Conservation (phyloP, 164 flowering plant species). For the Vitis cinerea region DNA sequence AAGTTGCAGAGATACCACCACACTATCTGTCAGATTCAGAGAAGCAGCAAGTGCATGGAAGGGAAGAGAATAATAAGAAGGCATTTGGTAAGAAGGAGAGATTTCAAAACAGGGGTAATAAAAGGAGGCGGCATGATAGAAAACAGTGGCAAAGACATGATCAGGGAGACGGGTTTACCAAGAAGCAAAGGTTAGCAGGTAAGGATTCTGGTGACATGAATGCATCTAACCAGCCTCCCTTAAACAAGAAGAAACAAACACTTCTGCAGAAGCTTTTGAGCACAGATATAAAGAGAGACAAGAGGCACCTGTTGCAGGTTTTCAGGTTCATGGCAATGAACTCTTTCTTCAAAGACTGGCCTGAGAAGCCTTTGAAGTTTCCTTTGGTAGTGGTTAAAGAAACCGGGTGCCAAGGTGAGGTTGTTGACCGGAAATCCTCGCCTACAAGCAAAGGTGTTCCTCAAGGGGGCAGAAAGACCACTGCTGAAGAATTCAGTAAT, state of each 20-base stretch:
- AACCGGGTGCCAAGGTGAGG: conserved; percentile 12
- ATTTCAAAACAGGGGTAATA: conserved; percentile 47
- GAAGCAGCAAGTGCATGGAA: conserved; percentile 27
- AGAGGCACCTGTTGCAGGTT: conserved; percentile 64
- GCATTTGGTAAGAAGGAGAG: conserved; percentile 31
- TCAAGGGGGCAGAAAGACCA: background rate
- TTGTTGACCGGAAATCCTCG: conserved; percentile 11
- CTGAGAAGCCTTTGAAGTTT: conserved; percentile 55
- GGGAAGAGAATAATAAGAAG: conserved; percentile 19
- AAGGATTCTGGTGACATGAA: conserved; percentile 6
- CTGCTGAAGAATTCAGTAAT: conserved; percentile 13
- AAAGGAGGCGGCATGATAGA: conserved; percentile 23
- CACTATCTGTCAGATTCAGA: conserved; percentile 59
- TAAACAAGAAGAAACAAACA: conserved; percentile 44
- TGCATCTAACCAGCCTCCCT: conserved; percentile 13
- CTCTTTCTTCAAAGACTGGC: conserved; percentile 63
- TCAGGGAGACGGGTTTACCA: conserved; percentile 26
- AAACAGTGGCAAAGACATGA: conserved; percentile 17
- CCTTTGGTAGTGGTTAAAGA: conserved; percentile 56
- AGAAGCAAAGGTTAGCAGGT: conserved; percentile 37
- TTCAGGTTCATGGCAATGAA: conserved; percentile 79
- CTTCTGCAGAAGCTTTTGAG: conserved; percentile 82
- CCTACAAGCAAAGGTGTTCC: conserved; percentile 5
- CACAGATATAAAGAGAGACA: conserved; percentile 68
- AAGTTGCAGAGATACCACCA: conserved; percentile 87